These are phyloP conservation scores for Dactylellina cionopaga DNA, from an alignment of 2,329 filamentous ascomycete species.

Conservation along the genomic window DNA sequence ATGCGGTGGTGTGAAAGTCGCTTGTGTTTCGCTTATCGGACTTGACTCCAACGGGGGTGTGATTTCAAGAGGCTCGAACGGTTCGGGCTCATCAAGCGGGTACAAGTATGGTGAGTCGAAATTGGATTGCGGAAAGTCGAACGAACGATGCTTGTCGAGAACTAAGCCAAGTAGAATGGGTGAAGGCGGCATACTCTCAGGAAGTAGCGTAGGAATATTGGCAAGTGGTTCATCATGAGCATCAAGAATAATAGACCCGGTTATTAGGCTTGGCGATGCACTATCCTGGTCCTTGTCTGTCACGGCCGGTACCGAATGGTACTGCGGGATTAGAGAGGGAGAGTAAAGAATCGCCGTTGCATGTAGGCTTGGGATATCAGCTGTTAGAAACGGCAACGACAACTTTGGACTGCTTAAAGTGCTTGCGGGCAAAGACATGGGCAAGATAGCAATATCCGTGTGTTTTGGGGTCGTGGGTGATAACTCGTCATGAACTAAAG, in stretches of 20 bases:
- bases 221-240: neutral
- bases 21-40: too few species aligned
- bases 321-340: constrained; percentile 1
- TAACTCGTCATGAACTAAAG: neutral
- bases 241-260: neutral
- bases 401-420: neutral
- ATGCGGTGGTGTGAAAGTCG: neutral
- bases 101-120: constrained; percentile 4
- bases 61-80: neutral
- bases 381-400: neutral
- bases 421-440: constrained; percentile 10
- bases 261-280: neutral
- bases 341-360: neutral
- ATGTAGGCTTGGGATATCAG: neutral
- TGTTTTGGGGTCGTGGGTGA: neutral
- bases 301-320: neutral
- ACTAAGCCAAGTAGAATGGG: neutral
- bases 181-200: constrained; percentile 17
- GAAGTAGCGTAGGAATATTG: neutral
- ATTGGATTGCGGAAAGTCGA: constrained; percentile 1
- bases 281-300: neutral
- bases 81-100: neutral
- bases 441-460: too few species aligned
- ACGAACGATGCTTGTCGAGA: neutral
- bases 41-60: neutral